Base-by-base conservation (phyloP, 164 flowering plant genomes). In the Chimonanthus salicifolius region DNA sequence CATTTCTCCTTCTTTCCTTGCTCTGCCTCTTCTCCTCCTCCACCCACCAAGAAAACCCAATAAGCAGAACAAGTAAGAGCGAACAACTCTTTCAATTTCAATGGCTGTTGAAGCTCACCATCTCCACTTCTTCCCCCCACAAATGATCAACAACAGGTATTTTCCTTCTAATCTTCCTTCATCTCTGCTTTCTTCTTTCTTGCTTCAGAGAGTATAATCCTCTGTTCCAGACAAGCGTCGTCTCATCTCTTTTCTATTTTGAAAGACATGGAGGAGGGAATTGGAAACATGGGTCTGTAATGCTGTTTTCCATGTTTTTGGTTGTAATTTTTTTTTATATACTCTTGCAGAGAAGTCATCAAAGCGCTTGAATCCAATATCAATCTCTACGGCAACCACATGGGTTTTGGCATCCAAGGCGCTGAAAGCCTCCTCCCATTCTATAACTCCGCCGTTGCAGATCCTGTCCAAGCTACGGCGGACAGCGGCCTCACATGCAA, bases 21-120 rank as follows among this genome's bases (percentile, higher is more conserved):
- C 68, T 70, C 51, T 49, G 43, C 48, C 47, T 49, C 70, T 67
- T 48, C 60, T 72, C 54, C 46, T 63, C 68, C 5, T n/a, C 20
- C 62, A 47, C 71, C 16, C 64, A 13, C 60, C 11, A 21, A 49
- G 7, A n/a, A 4, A 54, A 10, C 60, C 60, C 11, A 54, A 3
- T 54, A 13, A 54, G 11, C 4, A 11, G 44, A 47, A 49, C 48
- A 68, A 33, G 33, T 33, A 33, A 1, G 33, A 1, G 33, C 33
- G 33, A 33, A 33, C 2, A 8, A 54, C 3, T 20, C 20, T 13
- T 54, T 33, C 49, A 11, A 47, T 47, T 75, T 47, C 63, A 70
- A 87, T 89, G 94, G 91, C 91, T n/a, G 89, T 88, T 70, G 88
- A 89, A 76, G 85, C 94, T 68, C 85, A 75, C 47, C 86, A 84